Evolutionary conservation across 176 grass and related monocot genomes (phyloP).

Genomic region (Olyra latifolia): DNA sequence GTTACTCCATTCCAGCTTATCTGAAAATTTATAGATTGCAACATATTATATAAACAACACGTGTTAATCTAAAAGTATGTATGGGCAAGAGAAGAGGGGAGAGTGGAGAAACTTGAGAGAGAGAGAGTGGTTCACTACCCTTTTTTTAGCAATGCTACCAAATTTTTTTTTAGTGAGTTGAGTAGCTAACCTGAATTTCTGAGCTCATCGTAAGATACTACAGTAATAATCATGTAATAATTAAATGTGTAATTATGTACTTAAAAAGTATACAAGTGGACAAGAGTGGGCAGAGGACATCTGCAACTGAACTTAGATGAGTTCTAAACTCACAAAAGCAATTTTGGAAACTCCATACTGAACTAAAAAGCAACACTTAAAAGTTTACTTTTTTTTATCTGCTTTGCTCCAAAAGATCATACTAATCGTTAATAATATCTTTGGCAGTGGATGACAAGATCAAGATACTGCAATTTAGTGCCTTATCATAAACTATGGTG

Average conservation of each 20-base stretch:
- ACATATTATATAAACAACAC: constrained; percentile 27
- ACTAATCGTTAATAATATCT: neutral
- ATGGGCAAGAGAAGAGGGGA: constrained; percentile 1
- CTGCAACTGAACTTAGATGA: neutral
- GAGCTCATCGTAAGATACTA: neutral
- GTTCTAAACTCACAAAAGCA: neutral
- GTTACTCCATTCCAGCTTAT: constrained; percentile 37
- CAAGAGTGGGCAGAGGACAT: neutral
- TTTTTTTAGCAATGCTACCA: too few relatives aligned
- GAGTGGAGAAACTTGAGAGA: constrained; percentile 9
- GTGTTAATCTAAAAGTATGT: constrained; percentile 4
- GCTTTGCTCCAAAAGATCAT: constrained; percentile 9
- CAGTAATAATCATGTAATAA: neutral
- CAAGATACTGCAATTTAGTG: constrained; percentile 26
- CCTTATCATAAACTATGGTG: constrained; percentile 12
- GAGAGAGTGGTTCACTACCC: neutral
- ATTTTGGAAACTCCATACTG: neutral
- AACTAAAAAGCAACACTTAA: neutral
- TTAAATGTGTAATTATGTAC: neutral
- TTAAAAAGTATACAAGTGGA: constrained; percentile 12
- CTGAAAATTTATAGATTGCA: constrained; percentile 15
- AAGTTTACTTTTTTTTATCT: constrained; percentile 22
- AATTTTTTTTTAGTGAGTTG: neutral
- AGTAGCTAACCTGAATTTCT: constrained; percentile 3
- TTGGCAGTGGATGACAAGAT: neutral